A percentile compares a stretch with the other conserved stretches of the same genome.
These are phyloP conservation scores for Penicillium antarcticum DNA, from an alignment of 495 filamentous ascomycete genomes.

Conservation along the genomic window DNA sequence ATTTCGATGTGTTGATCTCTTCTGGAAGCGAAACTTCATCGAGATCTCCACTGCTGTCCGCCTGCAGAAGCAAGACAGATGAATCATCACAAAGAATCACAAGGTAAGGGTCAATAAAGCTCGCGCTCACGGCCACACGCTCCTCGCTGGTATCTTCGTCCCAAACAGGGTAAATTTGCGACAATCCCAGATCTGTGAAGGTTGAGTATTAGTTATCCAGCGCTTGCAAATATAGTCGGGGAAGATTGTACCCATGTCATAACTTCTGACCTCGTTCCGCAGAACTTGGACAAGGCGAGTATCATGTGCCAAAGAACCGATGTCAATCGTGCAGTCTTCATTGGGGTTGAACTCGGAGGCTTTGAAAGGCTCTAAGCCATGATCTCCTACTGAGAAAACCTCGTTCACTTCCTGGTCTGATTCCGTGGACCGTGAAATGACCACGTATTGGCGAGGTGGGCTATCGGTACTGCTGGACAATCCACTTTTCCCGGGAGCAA, in stretches of 20 bases:
- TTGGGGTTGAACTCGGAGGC: slow-evolving; percentile 83
- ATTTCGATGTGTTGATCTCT: slow-evolving; percentile 55
- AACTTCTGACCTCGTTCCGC: slow-evolving; percentile 77
- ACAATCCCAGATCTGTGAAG: slow-evolving; percentile 68
- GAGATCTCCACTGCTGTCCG: slow-evolving; percentile 76
- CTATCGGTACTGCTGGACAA: slow-evolving; percentile 43
- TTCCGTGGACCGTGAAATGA: slow-evolving; percentile 30
- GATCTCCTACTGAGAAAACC: slow-evolving; percentile 29
- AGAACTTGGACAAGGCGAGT: slow-evolving; percentile 81
- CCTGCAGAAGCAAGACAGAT: slow-evolving; percentile 69
- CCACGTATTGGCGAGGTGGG: slow-evolving; percentile 31
- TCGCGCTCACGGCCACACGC: slow-evolving; percentile 72
- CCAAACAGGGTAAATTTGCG: slow-evolving; percentile 84
- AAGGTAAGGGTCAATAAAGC: slow-evolving; percentile 85
- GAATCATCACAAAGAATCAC: slow-evolving; percentile 79
- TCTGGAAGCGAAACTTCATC: slow-evolving; percentile 71
- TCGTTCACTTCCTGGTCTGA: slow-evolving; percentile 40
- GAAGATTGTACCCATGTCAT: slow-evolving; percentile 70
- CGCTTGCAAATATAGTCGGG: not conserved
- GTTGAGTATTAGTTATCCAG: slow-evolving; percentile 6
- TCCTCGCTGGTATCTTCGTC: slow-evolving; percentile 84
- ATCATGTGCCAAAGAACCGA: slow-evolving; percentile 69
- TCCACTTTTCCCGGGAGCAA: slow-evolving; percentile 11
- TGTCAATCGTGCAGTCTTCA: slow-evolving; percentile 76
- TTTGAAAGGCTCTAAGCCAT: slow-evolving; percentile 30